Evolutionary conservation across 805 yeast genomes (phyloP), one percentile per base, ranked within the genome.

Genomic region (Yamadazyma philogaea): DNA sequence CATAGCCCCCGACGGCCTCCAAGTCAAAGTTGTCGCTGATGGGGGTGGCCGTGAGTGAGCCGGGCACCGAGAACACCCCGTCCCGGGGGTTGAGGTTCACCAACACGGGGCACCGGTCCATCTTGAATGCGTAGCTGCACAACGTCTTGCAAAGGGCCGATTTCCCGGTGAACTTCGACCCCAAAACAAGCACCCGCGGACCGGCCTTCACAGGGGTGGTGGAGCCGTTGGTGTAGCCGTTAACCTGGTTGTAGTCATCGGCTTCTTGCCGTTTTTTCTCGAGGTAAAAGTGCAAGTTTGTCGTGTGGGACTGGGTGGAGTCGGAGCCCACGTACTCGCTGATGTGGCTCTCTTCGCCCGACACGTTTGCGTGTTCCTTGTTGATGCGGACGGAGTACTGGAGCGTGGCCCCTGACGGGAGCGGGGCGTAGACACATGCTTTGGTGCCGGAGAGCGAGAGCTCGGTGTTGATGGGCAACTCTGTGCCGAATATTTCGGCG

Each of bases 401-500:
- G 5, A 90, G 42, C 28, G 61, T 68, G 52, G 87, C 80, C 4
- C 96, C 96, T 27, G 77, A 78, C 49, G 78, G 78, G 12, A 64
- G 54, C 0, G 74, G 74, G 6, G 74, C 64, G 44, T 62, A 69
- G 4, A 70, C 44, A 21, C 70, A 59, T 43, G 57, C 61, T 46
- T 69, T 70, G 17, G 57, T 65, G 4, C 75, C 75, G 10, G 67
- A 52, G 19, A 70, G 49, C 34, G 55, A 59, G 26, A 66, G 32
- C 17, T 80, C 85, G 1, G 74, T 70, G 44, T 84, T 87, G 33
- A 74, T 68, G 2, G 96, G 86, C 18, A 93, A 74, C 59, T 93
- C 99, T 2, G 96, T 87, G 18, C 99, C 99, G 62, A 84, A 87
- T 7, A 89, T 77, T 64, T 93, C 99, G 1, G 87, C 96, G 2